phyloP scores from a whole-genome alignment of 2,329 filamentous ascomycete genomes.

The Colletotrichum tanaceti region DNA sequence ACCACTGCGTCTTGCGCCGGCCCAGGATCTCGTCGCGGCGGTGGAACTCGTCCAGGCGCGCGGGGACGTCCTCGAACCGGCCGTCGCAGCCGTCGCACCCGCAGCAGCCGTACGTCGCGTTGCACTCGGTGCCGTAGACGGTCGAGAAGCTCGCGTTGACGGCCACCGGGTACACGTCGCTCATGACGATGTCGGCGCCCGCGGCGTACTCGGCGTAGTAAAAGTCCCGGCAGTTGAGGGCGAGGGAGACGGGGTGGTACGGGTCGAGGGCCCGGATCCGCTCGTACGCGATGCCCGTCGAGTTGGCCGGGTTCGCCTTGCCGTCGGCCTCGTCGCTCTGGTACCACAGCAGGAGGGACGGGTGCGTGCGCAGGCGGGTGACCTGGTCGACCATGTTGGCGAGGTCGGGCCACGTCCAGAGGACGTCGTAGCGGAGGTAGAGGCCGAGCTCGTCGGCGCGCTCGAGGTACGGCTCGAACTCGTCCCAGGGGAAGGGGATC shows the following conservation, averaged over 20 bases:
- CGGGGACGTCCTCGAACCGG: constrained; percentile 62
- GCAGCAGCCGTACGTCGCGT: constrained; percentile 70
- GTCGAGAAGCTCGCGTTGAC: constrained; percentile 66
- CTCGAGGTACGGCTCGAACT: constrained; percentile 36
- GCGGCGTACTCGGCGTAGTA: constrained; percentile 66
- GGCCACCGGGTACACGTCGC: constrained; percentile 70
- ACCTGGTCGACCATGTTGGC: constrained; percentile 35
- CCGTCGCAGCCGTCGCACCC: constrained; percentile 71
- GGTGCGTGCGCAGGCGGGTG: constrained; percentile 30
- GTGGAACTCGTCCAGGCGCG: constrained; percentile 56
- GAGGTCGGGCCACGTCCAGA: constrained; percentile 34
- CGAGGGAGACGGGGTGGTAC: constrained; percentile 70
- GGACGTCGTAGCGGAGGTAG: constrained; percentile 42
- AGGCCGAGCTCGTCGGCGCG: constrained; percentile 54
- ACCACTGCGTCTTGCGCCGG: constrained; percentile 57
- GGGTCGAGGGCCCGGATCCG: constrained; percentile 64
- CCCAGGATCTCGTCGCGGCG: constrained; percentile 53
- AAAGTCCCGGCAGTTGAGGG: constrained; percentile 72
- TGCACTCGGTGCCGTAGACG: constrained; percentile 66
- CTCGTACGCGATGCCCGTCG: constrained; percentile 55
- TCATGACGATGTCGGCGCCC: constrained; percentile 69
- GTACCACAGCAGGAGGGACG: constrained; percentile 36
- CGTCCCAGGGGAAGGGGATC: constrained; percentile 34
- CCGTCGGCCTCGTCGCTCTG: constrained; percentile 39
- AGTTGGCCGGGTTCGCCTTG: constrained; percentile 58